Evolutionary conservation across 768 basidiomycete species (phyloP).

Genomic region (Suillus alpinus): DNA sequence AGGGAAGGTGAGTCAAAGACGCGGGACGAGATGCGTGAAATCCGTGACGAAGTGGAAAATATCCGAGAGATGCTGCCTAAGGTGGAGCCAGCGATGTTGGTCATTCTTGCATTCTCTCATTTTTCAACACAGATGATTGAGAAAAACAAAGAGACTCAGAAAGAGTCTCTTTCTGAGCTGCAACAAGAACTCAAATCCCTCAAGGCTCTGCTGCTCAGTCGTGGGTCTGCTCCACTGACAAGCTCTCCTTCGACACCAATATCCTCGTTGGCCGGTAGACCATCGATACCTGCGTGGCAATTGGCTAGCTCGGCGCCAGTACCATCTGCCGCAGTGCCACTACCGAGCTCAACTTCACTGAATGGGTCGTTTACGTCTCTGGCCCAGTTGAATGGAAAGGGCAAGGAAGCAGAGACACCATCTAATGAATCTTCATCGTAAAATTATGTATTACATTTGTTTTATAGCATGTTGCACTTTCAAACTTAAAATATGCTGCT

Average conservation of each 20-base stretch:
- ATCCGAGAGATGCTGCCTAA: conserved; percentile 92
- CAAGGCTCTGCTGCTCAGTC: conserved; percentile 82
- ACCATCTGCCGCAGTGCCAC: conserved; percentile 16
- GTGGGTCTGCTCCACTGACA: conserved; percentile 49
- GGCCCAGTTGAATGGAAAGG: conserved; percentile 45
- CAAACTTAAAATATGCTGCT: neutral
- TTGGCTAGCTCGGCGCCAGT: conserved; percentile 45
- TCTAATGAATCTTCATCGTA: conserved; percentile 16
- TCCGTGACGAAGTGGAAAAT: conserved; percentile 87
- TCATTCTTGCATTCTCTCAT: conserved; percentile 1
- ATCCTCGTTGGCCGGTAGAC: conserved; percentile 52
- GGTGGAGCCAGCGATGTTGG: conserved; percentile 41
- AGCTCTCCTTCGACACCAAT: conserved; percentile 50
- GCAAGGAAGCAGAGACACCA: conserved; percentile 47
- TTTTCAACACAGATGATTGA: conserved; percentile 76
- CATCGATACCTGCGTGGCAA: conserved; percentile 91
- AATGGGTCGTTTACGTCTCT: conserved; percentile 15
- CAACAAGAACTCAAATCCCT: conserved; percentile 94
- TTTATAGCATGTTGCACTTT: neutral
- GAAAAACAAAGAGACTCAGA: conserved; percentile 84
- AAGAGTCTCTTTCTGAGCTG: conserved; percentile 78
- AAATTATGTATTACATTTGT: neutral
- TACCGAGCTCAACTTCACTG: conserved; percentile 14
- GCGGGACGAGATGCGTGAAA: conserved; percentile 85
- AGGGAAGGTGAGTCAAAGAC: conserved; percentile 74